Conservation (phyloP, 2,329 filamentous ascomycete species). For the Apiospora sp. region DNA sequence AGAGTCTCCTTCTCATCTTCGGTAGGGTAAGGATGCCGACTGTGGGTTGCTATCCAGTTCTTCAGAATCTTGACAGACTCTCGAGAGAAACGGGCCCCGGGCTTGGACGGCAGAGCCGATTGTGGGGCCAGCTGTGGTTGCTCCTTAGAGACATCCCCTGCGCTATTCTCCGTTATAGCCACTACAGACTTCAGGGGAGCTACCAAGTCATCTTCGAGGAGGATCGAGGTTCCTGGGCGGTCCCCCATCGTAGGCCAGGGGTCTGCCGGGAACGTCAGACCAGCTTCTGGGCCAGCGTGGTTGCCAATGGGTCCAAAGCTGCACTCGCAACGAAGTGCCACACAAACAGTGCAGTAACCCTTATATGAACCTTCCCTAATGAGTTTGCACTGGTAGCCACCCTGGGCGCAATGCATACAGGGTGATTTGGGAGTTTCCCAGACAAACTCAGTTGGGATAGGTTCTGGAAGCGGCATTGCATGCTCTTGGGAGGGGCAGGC, state of each 20-base stretch:
- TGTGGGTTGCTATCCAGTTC: constrained; percentile 83
- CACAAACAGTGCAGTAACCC: constrained; percentile 69
- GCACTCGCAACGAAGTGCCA: constrained; percentile 65
- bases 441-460: constrained; percentile 43
- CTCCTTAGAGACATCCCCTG: constrained; percentile 34
- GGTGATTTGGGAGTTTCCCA: constrained; percentile 56
- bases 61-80: constrained; percentile 83
- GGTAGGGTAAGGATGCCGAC: constrained; percentile 84
- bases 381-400: constrained; percentile 66
- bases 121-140: constrained; percentile 40
- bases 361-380: constrained; percentile 66
- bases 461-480: constrained; percentile 40
- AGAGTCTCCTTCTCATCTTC: constrained; percentile 86
- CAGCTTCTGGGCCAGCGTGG: constrained; percentile 43
- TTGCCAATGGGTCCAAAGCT: constrained; percentile 57
- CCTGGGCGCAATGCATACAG: constrained; percentile 60
- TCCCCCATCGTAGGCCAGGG: constrained; percentile 55
- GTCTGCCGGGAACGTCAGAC: constrained; percentile 52
- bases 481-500: constrained; percentile 41
- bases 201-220: constrained; percentile 46
- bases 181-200: constrained; percentile 32
- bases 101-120: constrained; percentile 67
- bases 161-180: constrained; percentile 31
- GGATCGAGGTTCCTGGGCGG: constrained; percentile 49
- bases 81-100: constrained; percentile 72